Evolutionary conservation across 441 rosid genomes (phyloP).

Genomic region (Brassica hybrid): DNA sequence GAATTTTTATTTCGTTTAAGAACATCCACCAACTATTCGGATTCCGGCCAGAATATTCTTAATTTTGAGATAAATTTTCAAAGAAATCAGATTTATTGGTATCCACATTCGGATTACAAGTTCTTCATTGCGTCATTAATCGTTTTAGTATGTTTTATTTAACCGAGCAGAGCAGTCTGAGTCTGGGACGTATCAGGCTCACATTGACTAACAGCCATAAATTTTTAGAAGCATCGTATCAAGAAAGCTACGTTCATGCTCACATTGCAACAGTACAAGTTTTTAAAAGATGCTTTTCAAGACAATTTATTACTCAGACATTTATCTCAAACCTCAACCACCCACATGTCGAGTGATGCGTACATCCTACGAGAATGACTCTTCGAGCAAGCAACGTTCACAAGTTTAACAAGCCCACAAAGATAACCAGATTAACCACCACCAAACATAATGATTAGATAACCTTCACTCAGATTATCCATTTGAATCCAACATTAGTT

Average conservation of each 20-base stretch:
- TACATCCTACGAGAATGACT: conserved; percentile 25
- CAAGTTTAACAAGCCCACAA: conserved; percentile 1
- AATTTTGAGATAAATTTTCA: neutral
- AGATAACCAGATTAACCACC: conserved; percentile 30
- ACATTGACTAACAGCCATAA: neutral
- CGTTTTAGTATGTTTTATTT: neutral
- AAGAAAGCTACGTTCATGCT: neutral
- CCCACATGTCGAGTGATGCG: conserved; percentile 27
- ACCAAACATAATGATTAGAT: neutral
- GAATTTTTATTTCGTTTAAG: too few species aligned
- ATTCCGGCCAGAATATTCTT: neutral
- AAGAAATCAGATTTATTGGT: neutral
- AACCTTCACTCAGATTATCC: neutral
- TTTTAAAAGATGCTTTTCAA: neutral
- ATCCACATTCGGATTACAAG: neutral
- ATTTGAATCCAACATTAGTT: neutral
- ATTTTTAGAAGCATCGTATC: neutral
- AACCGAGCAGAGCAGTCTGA: neutral
- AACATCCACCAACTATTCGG: neutral
- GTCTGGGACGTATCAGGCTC: neutral
- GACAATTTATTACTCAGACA: neutral
- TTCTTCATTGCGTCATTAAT: neutral
- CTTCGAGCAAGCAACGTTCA: conserved; percentile 18
- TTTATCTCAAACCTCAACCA: conserved; percentile 26
- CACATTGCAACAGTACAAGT: neutral